phyloP scores from a whole-genome alignment of 2,329 filamentous ascomycete species.

The Colletotrichum gigasporum region DNA sequence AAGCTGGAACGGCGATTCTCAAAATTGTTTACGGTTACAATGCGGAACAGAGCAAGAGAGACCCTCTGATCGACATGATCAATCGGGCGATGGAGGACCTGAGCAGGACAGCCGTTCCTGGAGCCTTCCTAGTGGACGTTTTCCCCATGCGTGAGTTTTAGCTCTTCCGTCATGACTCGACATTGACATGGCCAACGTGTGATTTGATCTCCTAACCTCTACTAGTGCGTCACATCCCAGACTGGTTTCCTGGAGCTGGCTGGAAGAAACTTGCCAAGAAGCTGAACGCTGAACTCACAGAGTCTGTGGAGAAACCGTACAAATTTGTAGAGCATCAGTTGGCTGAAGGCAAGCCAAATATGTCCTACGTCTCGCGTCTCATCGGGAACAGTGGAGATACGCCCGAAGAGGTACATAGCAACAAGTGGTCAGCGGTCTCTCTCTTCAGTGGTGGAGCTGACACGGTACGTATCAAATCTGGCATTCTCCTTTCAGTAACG shows the following conservation, averaged over 20 bases:
- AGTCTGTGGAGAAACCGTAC: constrained; percentile 21
- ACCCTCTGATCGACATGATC: constrained; percentile 25
- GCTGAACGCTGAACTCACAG: neutral
- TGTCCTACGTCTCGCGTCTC: neutral
- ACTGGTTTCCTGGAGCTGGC: constrained; percentile 27
- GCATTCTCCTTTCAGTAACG: fast-evolving
- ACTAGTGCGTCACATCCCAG: constrained; percentile 37
- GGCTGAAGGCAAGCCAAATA: neutral
- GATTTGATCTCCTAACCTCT: neutral
- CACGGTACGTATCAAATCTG: constrained; percentile 34
- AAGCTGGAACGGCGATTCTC: constrained; percentile 18
- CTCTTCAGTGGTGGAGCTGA: constrained; percentile 28
- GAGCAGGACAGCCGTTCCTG: constrained; percentile 14
- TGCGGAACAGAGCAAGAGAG: constrained; percentile 18
- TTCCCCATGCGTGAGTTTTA: constrained; percentile 16
- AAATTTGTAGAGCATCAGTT: constrained; percentile 36
- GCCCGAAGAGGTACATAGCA: neutral
- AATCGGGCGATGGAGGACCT: constrained; percentile 22
- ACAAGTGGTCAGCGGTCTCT: constrained; percentile 20
- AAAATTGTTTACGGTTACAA: constrained; percentile 32
- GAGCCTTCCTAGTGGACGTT: constrained; percentile 25
- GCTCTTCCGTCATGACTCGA: fast-evolving
- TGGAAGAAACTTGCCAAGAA: constrained; percentile 22
- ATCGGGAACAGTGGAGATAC: neutral
- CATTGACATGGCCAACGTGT: neutral